Evolutionary conservation across 495 filamentous ascomycete genomes (phyloP), one percentile per base, ranked within the genome.

Genomic region (Neurospora tetraspora): DNA sequence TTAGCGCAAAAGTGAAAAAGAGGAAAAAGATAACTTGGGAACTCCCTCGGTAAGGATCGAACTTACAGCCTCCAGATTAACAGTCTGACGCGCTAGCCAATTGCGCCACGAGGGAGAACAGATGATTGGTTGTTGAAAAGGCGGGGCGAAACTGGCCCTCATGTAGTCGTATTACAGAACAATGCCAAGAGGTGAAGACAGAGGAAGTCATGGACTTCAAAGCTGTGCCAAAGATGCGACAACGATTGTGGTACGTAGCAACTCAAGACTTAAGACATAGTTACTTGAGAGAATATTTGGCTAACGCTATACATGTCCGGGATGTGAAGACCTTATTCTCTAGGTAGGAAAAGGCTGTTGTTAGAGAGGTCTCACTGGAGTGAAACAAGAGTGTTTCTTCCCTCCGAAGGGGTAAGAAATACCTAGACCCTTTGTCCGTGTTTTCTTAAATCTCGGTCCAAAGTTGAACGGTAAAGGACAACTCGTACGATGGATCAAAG

Each of bases 81-180:
- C 43, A 47, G 43, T 47, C 43, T 47, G 43, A 47, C 71, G 72
- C 72, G 72, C 72, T 73, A 73, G 72, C 72, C 72, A 73, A 73
- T 73, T 73, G 72, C 72, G 72, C 72, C 72, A 73, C 72, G 72
- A 59, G 40, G 72, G 72, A 73, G 34, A 71, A 69, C 71, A 72
- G 11, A 72, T 37, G 68, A 42, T 47, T 20, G 9, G 68, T 47
- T 70, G 39, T 39, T 23, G 16, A 39, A 36, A 3, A 39, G 16
- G 27, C 27, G 14, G 7, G 70, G 18, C 5, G 0, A 14, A 53
- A 14, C 20, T 23, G 10, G 10, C 4, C 11, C 4, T 16, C 12
- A 31, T 31, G 12, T 59, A 53, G 20, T 14, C 10, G n/a, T 27
- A 9, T n/a, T 2, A n/a, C 2, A 18, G 3, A n/a, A 4, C 1